phyloP scores from a whole-genome alignment of 176 grass and related monocot genomes.

The Eremochloa ophiuroides region DNA sequence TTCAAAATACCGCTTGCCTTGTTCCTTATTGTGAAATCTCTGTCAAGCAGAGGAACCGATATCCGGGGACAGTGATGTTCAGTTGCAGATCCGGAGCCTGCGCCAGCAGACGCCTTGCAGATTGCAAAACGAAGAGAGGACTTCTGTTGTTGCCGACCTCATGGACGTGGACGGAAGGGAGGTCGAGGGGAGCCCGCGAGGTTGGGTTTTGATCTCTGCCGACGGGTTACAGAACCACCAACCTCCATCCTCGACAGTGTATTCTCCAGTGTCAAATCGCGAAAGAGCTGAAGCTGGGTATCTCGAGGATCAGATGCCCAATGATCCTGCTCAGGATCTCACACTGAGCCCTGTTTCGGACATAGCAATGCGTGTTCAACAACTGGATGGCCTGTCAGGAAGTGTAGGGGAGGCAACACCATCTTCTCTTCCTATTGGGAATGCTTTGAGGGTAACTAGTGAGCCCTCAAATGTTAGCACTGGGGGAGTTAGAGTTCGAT shows the following conservation, averaged over 20 bases:
- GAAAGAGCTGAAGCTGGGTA: background rate
- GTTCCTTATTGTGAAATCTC: too few relatives aligned
- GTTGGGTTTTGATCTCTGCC: too few relatives aligned
- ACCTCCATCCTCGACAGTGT: background rate
- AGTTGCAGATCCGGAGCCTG: too few relatives aligned
- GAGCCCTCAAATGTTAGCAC: conserved; percentile 42
- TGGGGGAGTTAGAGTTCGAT: conserved; percentile 60
- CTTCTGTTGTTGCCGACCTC: too few relatives aligned
- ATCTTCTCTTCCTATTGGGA: background rate
- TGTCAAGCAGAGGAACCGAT: too few relatives aligned
- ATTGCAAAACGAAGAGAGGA: too few relatives aligned
- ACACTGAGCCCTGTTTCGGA: conserved; percentile 7
- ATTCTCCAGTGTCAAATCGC: background rate
- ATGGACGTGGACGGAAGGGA: too few relatives aligned
- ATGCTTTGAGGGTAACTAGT: background rate
- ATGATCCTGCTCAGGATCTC: background rate
- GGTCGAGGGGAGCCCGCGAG: too few relatives aligned
- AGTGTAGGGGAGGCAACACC: background rate
- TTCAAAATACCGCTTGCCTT: too few relatives aligned
- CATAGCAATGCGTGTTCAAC: background rate
- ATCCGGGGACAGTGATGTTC: too few relatives aligned
- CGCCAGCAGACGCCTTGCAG: too few relatives aligned
- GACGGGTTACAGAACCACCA: background rate
- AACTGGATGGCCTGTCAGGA: background rate
- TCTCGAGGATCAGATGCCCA: background rate